Conservation (phyloP, 139 green algal genomes). For the Chlorella vulgaris region DNA sequence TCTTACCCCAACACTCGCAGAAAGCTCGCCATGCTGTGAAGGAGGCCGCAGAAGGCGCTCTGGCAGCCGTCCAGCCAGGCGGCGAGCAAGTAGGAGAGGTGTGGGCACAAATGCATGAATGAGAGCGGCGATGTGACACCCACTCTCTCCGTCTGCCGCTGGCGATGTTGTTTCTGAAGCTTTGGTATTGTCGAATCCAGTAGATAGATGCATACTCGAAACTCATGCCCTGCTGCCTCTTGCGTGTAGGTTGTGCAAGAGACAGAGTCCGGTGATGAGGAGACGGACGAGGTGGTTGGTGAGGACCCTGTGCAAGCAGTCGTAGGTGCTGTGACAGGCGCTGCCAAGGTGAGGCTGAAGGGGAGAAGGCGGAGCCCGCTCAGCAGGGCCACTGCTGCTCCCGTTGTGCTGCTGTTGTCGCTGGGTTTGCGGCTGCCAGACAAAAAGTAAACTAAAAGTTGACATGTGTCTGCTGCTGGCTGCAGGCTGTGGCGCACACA, state of each 20-base stretch:
- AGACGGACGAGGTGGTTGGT: background rate
- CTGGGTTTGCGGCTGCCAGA: too few species aligned
- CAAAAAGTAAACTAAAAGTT: too few species aligned
- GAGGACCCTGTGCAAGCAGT: background rate
- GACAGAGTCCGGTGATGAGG: constrained; percentile 3
- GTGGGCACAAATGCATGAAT: background rate
- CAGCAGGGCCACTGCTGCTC: too few species aligned
- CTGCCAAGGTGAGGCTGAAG: background rate
- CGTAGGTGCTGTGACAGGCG: background rate
- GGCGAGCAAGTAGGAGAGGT: constrained; percentile 18
- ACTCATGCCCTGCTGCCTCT: background rate
- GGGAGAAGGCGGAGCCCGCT: background rate
- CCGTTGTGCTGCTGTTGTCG: too few species aligned
- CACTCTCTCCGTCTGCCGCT: too few species aligned
- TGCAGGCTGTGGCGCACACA: constrained; percentile 1
- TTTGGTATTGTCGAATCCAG: background rate
- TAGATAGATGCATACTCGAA: background rate
- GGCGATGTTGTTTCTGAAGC: background rate
- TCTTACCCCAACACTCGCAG: background rate
- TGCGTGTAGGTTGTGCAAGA: constrained; percentile 15
- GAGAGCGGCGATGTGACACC: too few species aligned
- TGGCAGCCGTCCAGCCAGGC: constrained; percentile 18
- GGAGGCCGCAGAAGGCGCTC: background rate
- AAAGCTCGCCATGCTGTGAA: background rate
- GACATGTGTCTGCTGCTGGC: too few species aligned